Evolutionary conservation across 345 rosid genomes (phyloP), one percentile per base, ranked within the genome.

Genomic region (Gossypioides kirkii): DNA sequence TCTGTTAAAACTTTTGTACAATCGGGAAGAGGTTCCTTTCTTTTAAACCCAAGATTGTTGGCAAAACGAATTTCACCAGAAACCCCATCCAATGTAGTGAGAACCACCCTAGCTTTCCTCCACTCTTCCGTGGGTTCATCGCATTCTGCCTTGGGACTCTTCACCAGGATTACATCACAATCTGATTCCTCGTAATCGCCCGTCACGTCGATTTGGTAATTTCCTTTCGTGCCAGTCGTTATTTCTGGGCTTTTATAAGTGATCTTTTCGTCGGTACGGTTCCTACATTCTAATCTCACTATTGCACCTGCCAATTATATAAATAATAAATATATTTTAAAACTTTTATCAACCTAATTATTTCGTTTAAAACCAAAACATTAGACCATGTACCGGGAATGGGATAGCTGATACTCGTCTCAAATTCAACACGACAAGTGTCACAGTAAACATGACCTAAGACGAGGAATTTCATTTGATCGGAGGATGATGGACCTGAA

Each of bases 121-220:
- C 64, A 49, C 5, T 50, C 76, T 0, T 11, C 13, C 14, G 47
- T 23, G 4, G 60, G 13, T 55, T 84, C 78, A 10, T 22, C 70
- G 18, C 87, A 77, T 1, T 80, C 84, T 0, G 54, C 36, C 8
- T 28, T 56, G 49, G 65, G 52, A 23, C 83, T 79, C 4, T 22
- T 75, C 8, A 55, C 41, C 11, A 73, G 12, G 16, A 9, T 20
- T 2, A 86, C 66, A 58, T 80, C 77, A 61, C 86, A 83, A 2
- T 82, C 50, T 14, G 79, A 80, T 0, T 79, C 82, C 26, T 71
- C 83, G 9, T 79, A 86, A 7, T 83, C 82, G 0, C 80, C 83
- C 0, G 47, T 71, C 52, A 76, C 81, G 3, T 52, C 17, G 9
- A 85, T 59, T 1, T 2, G 36, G 47, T 85, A 82, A 0, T 13